Base-by-base conservation (phyloP, 2,329 filamentous ascomycete species). In the Calonectria henricotiae region DNA sequence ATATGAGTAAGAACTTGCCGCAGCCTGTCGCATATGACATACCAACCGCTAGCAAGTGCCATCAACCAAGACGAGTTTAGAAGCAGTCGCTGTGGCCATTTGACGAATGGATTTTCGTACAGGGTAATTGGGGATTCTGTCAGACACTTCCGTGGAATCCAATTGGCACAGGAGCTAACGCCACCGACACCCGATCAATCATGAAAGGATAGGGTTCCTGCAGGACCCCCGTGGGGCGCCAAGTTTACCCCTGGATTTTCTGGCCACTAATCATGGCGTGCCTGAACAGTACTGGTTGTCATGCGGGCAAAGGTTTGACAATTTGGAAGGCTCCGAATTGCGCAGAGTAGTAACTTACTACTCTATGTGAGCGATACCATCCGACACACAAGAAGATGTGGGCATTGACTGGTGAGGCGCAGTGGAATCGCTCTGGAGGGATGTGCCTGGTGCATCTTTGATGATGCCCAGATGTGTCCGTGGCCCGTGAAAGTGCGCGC, bases 161-260 rank as follows among this genome's bases (percentile, higher is more conserved):
- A 61, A 61, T 61, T 61, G 55, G 55, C 43, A 23, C 39, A 61
- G 20, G 8, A 44, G 39, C 39, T 23, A 44, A 61, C 55, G 55
- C 55, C 55, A 61, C 55, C 37, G 32, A 32, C 39, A 30, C 25
- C 39, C 37, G 17, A 27, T 23, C 55, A 44, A 25, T 32, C 23
- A 44, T 27, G 55, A 61, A 9, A 44, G 39, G 12, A 13, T 17
- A 30, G 55, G 55, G 55, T 61, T 15, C 55, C 55, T 44, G 55
- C 55, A 61, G 37, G 23, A 32, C 55, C 39, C 55, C 37, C 23
- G 55, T 61, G 55, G 55, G 55, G 55, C 37, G 55, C 55, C 37
- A 61, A 61, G 37, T 61, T 61, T 61, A 61, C 55, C 55, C 55
- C 55, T 61, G 55, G 55, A 61, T 61, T 61, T n/a, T 58, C 51